Evolutionary conservation across 805 yeast species (phyloP).

Genomic region (Sungouiozyma intestinalis): DNA sequence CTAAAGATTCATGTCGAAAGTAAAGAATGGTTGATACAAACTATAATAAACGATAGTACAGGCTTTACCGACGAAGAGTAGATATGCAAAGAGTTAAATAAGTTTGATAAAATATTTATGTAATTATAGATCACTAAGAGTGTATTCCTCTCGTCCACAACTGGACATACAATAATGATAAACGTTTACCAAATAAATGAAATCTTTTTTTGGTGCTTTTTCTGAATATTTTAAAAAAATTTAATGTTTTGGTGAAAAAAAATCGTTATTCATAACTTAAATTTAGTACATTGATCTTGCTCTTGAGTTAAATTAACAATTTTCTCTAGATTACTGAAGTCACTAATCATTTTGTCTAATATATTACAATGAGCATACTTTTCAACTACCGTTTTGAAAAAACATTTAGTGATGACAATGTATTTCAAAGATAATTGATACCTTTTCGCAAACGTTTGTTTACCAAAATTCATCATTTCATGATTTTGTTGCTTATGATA

Average conservation of each 20-base stretch:
- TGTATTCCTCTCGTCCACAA: too few species aligned
- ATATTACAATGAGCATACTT: conserved; percentile 21
- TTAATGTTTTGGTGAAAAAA: neutral
- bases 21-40: conserved; percentile 28
- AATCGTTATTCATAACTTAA: conserved; percentile 2
- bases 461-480: neutral
- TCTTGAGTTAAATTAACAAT: conserved; percentile 7
- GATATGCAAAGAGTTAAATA: neutral
- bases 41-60: conserved; percentile 19
- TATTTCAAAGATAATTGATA: conserved; percentile 24
- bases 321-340: conserved; percentile 15
- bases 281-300: neutral
- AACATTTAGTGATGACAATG: conserved; percentile 20
- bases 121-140: too few species aligned
- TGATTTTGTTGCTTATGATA: conserved; percentile 4
- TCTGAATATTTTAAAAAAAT: neutral
- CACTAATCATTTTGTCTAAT: conserved; percentile 18
- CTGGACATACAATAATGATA: neutral
- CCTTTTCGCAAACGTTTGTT: conserved; percentile 22
- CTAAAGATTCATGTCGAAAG: conserved; percentile 13
- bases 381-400: conserved; percentile 16
- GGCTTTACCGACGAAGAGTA: conserved; percentile 3
- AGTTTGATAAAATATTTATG: neutral
- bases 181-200: neutral
- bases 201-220: neutral